Conservation (phyloP, 345 rosid species). For the Aurinia saxatilis region DNA sequence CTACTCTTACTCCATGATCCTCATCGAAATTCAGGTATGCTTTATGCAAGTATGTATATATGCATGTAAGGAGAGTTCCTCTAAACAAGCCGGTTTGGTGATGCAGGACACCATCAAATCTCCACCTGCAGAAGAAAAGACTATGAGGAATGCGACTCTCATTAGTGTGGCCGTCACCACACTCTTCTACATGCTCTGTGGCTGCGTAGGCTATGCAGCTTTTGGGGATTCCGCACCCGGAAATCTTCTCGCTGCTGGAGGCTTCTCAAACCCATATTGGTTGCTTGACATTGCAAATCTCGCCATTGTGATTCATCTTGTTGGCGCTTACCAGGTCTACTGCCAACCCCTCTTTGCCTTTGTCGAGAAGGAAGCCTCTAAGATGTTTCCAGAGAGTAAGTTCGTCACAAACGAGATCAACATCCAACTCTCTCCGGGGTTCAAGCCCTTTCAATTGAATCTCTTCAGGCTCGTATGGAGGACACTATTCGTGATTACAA, state of each 20-base stretch:
- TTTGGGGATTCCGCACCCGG: conserved; percentile 81
- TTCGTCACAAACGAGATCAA: conserved; percentile 53
- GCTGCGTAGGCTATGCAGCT: conserved; percentile 83
- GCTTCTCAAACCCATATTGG: conserved; percentile 80
- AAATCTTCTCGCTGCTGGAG: conserved; percentile 65
- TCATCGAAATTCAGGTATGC: conserved; percentile 77
- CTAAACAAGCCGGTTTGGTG: not conserved
- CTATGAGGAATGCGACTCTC: conserved; percentile 76
- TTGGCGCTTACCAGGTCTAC: conserved; percentile 89
- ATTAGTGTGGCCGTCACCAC: conserved; percentile 71
- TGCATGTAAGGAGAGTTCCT: not conserved
- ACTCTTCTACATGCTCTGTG: conserved; percentile 83
- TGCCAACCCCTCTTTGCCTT: conserved; percentile 86
- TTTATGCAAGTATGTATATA: not conserved
- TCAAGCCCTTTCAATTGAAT: conserved; percentile 43
- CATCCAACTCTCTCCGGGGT: conserved; percentile 38
- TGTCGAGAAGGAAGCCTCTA: conserved; percentile 49
- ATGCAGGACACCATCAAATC: conserved; percentile 32
- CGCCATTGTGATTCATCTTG: conserved; percentile 73
- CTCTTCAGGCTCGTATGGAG: conserved; percentile 81
- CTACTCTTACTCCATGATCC: conserved; percentile 74
- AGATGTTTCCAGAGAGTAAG: conserved; percentile 46
- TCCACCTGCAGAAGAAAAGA: conserved; percentile 61
- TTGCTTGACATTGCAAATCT: conserved; percentile 80
- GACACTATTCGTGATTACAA: conserved; percentile 60